Conservation (phyloP, 805 yeast genomes). For the Torulaspora maleeae region DNA sequence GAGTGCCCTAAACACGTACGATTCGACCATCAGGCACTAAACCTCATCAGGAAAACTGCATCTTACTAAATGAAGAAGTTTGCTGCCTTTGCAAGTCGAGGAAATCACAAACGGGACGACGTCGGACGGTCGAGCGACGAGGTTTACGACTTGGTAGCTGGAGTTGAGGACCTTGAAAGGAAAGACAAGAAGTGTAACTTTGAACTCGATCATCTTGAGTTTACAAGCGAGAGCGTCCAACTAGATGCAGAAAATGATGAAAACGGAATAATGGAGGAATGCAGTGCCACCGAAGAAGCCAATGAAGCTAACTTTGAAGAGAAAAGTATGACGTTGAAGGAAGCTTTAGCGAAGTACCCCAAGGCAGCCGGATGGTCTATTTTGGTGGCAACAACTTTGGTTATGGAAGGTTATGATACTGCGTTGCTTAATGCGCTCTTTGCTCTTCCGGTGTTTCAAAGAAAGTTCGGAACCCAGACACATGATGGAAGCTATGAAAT, state of each 20-base stretch:
- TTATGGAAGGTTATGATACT: conserved; percentile 49
- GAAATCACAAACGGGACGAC: not conserved
- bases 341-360: conserved; percentile 42
- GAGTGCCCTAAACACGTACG: not conserved
- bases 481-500: conserved; percentile 33
- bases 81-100: not conserved
- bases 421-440: conserved; percentile 41
- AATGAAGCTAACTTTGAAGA: conserved; percentile 24
- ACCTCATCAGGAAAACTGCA: not conserved
- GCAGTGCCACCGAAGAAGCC: conserved; percentile 15
- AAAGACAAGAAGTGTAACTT: conserved; percentile 1
- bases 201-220: conserved; percentile 13
- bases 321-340: conserved; percentile 27
- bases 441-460: conserved; percentile 43
- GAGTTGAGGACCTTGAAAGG: not conserved
- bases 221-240: conserved; percentile 3
- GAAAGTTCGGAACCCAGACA: conserved; percentile 39
- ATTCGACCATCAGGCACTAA: not conserved
- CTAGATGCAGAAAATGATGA: conserved; percentile 6
- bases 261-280: not conserved
- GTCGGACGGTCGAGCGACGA: not conserved
- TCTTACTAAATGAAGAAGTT: not conserved
- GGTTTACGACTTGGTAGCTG: not conserved
- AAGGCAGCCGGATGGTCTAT: conserved; percentile 47
- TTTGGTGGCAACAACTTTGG: conserved; percentile 40